A percentile compares a stretch with the other conserved stretches of the same genome.
These are phyloP conservation scores for Diplogelasinospora grovesii DNA, from an alignment of 495 filamentous ascomycete species.

Conservation along the genomic window DNA sequence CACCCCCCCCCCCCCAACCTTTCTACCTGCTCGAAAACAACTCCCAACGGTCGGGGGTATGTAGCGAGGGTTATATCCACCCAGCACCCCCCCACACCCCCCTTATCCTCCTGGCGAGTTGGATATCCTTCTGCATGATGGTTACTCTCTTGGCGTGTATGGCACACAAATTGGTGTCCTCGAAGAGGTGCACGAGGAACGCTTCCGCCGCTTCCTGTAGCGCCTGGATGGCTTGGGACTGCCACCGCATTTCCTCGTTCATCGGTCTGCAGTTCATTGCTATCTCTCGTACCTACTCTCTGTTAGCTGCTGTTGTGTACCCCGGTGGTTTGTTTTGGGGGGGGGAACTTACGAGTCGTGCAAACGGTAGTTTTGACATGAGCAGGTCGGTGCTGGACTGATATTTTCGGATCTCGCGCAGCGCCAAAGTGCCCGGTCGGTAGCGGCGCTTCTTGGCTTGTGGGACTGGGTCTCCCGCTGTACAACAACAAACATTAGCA, in stretches of 20 bases:
- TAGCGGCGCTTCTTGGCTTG: slow-evolving; percentile 60
- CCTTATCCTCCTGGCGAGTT: slow-evolving; percentile 78
- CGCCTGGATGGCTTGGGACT: slow-evolving; percentile 82
- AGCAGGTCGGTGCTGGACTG: slow-evolving; percentile 79
- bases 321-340: too few species aligned
- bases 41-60: neutral
- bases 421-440: slow-evolving; percentile 74
- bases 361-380: slow-evolving; percentile 75
- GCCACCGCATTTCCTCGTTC: slow-evolving; percentile 70
- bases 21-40: neutral
- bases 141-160: slow-evolving; percentile 95
- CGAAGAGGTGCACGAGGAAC: slow-evolving; percentile 88
- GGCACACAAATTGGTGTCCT: slow-evolving; percentile 91
- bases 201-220: slow-evolving; percentile 91
- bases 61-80: slow-evolving; percentile 15
- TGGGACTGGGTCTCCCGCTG: slow-evolving; percentile 69
- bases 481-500: neutral
- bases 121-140: slow-evolving; percentile 96
- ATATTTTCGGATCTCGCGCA: slow-evolving; percentile 80
- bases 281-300: slow-evolving; percentile 71
- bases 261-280: slow-evolving; percentile 47
- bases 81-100: slow-evolving; percentile 48
- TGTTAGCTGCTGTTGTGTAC: neutral
- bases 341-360: slow-evolving; percentile 59
- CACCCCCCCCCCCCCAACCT: neutral